Conservation (phyloP, 1,284 basidiomycete species). For the Cerioporus squamosus region DNA sequence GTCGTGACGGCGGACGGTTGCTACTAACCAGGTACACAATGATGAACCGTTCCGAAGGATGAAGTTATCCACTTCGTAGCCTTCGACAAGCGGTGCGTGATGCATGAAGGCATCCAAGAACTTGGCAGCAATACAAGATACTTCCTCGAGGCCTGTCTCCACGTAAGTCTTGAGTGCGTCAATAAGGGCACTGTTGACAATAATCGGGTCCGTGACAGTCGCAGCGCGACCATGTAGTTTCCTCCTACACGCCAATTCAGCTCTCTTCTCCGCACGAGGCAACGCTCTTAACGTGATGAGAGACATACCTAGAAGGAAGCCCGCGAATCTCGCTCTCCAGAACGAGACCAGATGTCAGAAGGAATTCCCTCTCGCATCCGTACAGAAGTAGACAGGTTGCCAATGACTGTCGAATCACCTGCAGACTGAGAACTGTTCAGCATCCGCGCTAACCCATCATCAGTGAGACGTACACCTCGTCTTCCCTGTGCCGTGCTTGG, state of each 20-base stretch:
- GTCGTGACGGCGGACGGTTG: neutral
- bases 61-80: conserved; percentile 73
- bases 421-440: conserved; percentile 25
- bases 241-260: conserved; percentile 42
- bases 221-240: conserved; percentile 48
- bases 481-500: conserved; percentile 20
- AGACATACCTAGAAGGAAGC: conserved; percentile 58
- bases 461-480: conserved; percentile 25
- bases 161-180: conserved; percentile 56
- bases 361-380: conserved; percentile 59
- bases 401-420: conserved; percentile 61
- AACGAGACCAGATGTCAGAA: conserved; percentile 49
- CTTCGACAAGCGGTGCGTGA: conserved; percentile 59
- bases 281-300: neutral
- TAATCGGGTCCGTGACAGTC: conserved; percentile 55
- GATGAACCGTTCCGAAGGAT: conserved; percentile 61
- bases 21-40: conserved; percentile 57
- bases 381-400: conserved; percentile 63
- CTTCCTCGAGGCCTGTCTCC: conserved; percentile 50
- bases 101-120: conserved; percentile 65
- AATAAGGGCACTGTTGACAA: conserved; percentile 60
- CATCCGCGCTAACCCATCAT: too few relatives aligned
- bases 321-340: conserved; percentile 48
- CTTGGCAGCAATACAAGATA: conserved; percentile 59
- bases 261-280: neutral